Percentiles rank a stretch among this genome's conserved stretches.
phyloP scores from a whole-genome alignment of 2,329 filamentous ascomycete genomes.

The Fusarium veterinarium region DNA sequence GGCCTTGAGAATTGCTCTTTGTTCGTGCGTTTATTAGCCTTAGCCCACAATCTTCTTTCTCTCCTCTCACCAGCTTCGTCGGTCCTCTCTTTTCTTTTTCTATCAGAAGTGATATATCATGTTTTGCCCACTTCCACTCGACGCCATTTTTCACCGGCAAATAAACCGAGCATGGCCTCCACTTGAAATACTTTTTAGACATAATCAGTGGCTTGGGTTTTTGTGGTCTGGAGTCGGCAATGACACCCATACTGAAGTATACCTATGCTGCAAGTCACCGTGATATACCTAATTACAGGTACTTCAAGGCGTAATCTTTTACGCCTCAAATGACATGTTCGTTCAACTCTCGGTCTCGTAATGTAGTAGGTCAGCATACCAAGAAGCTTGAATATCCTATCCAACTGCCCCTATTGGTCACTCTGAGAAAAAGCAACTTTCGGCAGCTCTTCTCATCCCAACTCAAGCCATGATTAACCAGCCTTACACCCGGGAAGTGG shows the following conservation, averaged over 20 bases:
- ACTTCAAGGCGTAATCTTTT: background rate
- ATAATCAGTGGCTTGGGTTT: background rate
- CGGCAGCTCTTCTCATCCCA: slow-evolving; percentile 8
- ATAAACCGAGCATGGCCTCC: slow-evolving; percentile 13
- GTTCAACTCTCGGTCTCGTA: background rate
- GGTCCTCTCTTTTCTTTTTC: slow-evolving; percentile 4
- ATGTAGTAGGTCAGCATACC: background rate
- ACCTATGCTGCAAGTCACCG: background rate
- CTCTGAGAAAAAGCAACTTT: slow-evolving; percentile 23
- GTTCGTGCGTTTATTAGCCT: background rate
- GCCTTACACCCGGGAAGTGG: slow-evolving; percentile 10
- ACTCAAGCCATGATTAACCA: background rate
- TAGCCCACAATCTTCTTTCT: background rate
- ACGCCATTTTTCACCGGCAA: slow-evolving; percentile 15
- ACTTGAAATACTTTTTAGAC: slow-evolving; percentile 7
- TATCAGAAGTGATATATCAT: slow-evolving; percentile 32
- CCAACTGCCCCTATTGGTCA: background rate
- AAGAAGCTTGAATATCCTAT: background rate
- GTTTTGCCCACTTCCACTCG: background rate
- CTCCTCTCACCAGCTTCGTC: slow-evolving; percentile 20
- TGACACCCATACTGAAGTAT: background rate
- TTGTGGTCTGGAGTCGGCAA: background rate
- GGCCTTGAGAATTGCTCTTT: background rate
- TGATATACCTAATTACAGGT: background rate
- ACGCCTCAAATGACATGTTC: background rate